Conservation (phyloP, 371 early-diverging fungal genomes). For the Mucor velutinosus region DNA sequence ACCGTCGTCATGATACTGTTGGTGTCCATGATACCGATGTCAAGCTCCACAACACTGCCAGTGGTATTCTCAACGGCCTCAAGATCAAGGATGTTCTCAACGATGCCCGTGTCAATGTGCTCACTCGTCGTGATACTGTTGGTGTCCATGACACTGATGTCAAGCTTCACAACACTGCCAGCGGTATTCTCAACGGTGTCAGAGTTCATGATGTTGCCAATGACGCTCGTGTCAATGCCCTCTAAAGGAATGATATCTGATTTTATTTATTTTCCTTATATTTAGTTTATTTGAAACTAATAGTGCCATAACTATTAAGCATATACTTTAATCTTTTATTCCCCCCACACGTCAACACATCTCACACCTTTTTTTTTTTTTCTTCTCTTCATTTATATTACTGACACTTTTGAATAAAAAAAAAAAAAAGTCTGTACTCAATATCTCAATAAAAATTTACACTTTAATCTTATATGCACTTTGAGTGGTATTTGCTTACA, state of each 20-base stretch:
- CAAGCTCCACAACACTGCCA: neutral
- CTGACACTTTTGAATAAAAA: constrained; percentile 7
- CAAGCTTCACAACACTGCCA: neutral
- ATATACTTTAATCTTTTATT: constrained; percentile 2
- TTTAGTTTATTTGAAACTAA: constrained; percentile 1
- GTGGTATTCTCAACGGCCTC: neutral
- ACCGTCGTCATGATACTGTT: neutral
- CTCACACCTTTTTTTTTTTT: neutral
- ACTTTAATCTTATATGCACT: neutral
- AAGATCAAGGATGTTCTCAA: neutral
- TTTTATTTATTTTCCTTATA: neutral
- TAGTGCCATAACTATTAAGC: constrained; percentile 6
- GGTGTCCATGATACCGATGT: neutral
- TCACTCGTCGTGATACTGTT: neutral
- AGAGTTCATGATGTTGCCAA: neutral
- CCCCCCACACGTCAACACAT: neutral
- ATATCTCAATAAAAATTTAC: neutral
- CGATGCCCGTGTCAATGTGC: neutral
- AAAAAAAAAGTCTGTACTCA: constrained; percentile 20
- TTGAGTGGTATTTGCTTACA: too few species aligned
- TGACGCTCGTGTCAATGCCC: neutral
- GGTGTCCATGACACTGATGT: neutral
- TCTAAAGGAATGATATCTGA: neutral
- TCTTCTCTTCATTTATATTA: neutral
- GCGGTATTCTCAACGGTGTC: constrained; percentile 2